phyloP scores from a whole-genome alignment of 1,284 basidiomycete genomes.

The Cryptococcus sp. region DNA sequence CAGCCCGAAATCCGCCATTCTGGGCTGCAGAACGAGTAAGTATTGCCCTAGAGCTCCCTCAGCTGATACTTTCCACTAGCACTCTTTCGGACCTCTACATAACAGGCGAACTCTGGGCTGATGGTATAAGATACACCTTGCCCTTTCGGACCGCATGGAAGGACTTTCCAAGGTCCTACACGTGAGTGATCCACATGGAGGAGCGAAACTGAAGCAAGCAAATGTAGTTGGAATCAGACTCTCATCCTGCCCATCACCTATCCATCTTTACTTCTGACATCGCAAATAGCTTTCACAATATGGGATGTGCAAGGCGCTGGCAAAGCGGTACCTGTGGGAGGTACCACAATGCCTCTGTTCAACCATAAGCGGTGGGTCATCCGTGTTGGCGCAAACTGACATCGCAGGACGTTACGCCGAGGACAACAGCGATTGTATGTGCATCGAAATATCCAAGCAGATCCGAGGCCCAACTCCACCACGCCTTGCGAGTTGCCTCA shows the following conservation, averaged over 20 bases:
- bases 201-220: background rate
- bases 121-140: constrained; percentile 88
- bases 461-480: constrained; percentile 73
- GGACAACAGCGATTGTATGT: constrained; percentile 87
- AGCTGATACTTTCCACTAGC: constrained; percentile 55
- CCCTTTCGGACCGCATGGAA: constrained; percentile 91
- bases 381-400: constrained; percentile 8
- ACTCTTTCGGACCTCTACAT: constrained; percentile 87
- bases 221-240: constrained; percentile 87
- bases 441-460: constrained; percentile 80
- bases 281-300: constrained; percentile 90
- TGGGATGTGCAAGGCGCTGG: constrained; percentile 88
- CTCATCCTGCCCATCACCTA: constrained; percentile 87
- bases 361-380: constrained; percentile 76
- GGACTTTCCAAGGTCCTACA: constrained; percentile 79
- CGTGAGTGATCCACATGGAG: constrained; percentile 56
- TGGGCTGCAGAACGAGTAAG: constrained; percentile 74
- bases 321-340: constrained; percentile 75
- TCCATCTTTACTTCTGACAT: constrained; percentile 80
- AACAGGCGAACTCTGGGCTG: constrained; percentile 83
- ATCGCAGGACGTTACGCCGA: constrained; percentile 75
- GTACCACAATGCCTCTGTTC: constrained; percentile 85
- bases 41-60: constrained; percentile 35
- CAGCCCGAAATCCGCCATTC: constrained; percentile 75
- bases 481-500: constrained; percentile 79